Conservation (phyloP, 2,329 filamentous ascomycete genomes). For the Penicillium sp. region DNA sequence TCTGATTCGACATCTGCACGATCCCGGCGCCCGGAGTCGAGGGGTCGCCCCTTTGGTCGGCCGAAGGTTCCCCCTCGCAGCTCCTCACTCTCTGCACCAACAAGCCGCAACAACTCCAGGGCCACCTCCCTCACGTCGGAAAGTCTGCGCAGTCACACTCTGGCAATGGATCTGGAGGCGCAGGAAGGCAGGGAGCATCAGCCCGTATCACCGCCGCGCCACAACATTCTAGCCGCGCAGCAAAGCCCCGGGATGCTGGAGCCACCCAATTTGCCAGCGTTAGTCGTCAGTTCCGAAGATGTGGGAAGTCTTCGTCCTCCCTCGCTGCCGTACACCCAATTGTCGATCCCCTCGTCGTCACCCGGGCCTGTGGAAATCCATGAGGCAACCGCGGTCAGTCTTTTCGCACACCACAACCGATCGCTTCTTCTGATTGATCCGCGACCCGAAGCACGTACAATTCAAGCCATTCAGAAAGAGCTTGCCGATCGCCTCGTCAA, state of each 20-base stretch:
- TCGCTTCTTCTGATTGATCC: slow-evolving; percentile 61
- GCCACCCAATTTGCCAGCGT: slow-evolving; percentile 34
- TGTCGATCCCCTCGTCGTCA: slow-evolving; percentile 46
- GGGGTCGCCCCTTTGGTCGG: slow-evolving; percentile 24
- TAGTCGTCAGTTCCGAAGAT: slow-evolving; percentile 35
- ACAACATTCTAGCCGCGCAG: slow-evolving; percentile 14
- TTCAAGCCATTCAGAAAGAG: slow-evolving; percentile 24
- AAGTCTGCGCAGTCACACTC: slow-evolving; percentile 33
- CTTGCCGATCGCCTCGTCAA: slow-evolving; percentile 10
- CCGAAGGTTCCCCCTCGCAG: slow-evolving; percentile 38
- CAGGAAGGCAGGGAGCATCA: slow-evolving; percentile 18
- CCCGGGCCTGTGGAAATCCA: slow-evolving; percentile 52
- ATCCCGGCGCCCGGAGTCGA: slow-evolving; percentile 23
- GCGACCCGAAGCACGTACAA: slow-evolving; percentile 27
- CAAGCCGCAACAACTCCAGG: slow-evolving; percentile 42
- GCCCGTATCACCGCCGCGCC: slow-evolving; percentile 20
- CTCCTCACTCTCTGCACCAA: slow-evolving; percentile 45
- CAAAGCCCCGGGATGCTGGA: slow-evolving; percentile 18
- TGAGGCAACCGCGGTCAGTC: slow-evolving; percentile 55
- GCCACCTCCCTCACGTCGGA: slow-evolving; percentile 43
- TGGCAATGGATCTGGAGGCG: slow-evolving; percentile 26
- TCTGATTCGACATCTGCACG: slow-evolving; percentile 36
- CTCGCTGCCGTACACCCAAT: slow-evolving; percentile 45
- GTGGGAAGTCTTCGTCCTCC: slow-evolving; percentile 43
- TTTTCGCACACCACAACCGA: slow-evolving; percentile 59